Conservation (phyloP, 345 rosid species). For the Linum tenue region DNA sequence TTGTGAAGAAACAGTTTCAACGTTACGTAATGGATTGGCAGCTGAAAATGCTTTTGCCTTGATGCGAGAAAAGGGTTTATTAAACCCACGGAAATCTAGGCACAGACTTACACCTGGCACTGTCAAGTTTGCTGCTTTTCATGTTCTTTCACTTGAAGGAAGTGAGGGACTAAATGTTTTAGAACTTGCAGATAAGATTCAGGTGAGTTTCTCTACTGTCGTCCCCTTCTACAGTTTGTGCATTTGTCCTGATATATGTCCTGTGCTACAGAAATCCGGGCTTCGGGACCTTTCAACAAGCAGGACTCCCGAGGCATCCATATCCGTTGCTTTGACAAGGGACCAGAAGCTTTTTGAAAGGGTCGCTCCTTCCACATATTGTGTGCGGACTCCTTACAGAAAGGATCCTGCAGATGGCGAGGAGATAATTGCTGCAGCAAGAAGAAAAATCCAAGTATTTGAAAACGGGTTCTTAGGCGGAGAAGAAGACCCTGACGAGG, state of each 20-base stretch:
- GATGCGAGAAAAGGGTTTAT: conserved; percentile 91
- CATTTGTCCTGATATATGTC: conserved; percentile 4
- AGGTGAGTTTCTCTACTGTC: conserved; percentile 39
- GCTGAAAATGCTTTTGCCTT: conserved; percentile 85
- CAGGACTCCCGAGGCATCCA: conserved; percentile 99
- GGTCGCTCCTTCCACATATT: conserved; percentile 98
- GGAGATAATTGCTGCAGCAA: conserved; percentile 75
- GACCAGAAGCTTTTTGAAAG: conserved; percentile 98
- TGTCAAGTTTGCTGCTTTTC: conserved; percentile 98
- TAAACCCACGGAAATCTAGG: conserved; percentile 85
- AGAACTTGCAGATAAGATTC: conserved; percentile 97
- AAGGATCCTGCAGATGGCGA: conserved; percentile 95
- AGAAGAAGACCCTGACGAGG: conserved; percentile 83
- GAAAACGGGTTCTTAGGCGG: conserved; percentile 81
- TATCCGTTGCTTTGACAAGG: conserved; percentile 98
- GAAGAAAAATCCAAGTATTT: conserved; percentile 83
- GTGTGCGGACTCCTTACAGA: conserved; percentile 82
- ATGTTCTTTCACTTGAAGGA: conserved; percentile 96
- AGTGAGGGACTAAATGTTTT: conserved; percentile 83
- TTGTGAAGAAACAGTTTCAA: conserved; percentile 63
- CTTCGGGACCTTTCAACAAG: conserved; percentile 92
- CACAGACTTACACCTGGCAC: conserved; percentile 99
- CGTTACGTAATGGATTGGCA: conserved; percentile 89
- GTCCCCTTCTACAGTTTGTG: neutral
- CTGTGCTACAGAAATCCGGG: conserved; percentile 71